These are phyloP conservation scores for Dictyostelium firmibasis DNA, from an alignment of 78 protist species.

Conservation along the genomic window DNA sequence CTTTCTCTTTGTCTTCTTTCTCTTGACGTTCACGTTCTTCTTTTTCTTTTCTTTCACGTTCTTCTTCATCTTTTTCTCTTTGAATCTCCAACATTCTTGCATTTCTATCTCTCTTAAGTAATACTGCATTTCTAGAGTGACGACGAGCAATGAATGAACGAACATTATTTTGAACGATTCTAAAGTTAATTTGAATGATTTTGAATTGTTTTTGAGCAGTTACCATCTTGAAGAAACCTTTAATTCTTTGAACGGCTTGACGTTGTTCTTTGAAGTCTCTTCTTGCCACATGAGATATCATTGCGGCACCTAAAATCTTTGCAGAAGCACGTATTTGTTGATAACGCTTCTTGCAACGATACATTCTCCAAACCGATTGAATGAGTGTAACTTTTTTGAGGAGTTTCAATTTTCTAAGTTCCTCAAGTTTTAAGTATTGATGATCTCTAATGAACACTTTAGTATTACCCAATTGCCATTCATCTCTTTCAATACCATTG, in stretches of 20 bases:
- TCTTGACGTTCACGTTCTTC: constrained; percentile 61
- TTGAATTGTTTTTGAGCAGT: constrained; percentile 14
- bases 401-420: constrained; percentile 38
- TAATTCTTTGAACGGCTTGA: constrained; percentile 38
- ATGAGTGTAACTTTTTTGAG: constrained; percentile 21
- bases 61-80: constrained; percentile 45
- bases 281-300: background rate
- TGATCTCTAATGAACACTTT: constrained; percentile 80
- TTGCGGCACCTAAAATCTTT: constrained; percentile 3
- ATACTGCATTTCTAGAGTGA: background rate
- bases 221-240: constrained; percentile 57
- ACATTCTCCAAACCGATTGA: constrained; percentile 57
- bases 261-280: constrained; percentile 12
- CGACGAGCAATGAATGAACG: constrained; percentile 51
- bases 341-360: constrained; percentile 26
- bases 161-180: background rate
- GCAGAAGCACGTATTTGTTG: background rate
- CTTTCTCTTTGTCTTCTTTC: constrained; percentile 23
- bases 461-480: constrained; percentile 69
- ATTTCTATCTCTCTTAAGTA: constrained; percentile 15
- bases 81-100: constrained; percentile 44
- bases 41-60: constrained; percentile 12
- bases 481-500: constrained; percentile 10
- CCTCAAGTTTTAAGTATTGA: constrained; percentile 34
- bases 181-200: background rate